Percentiles rank a stretch among this genome's conserved stretches.
These are phyloP conservation scores for Ceratocystis smalleyi DNA, from an alignment of 2,329 filamentous ascomycete genomes.

Conservation along the genomic window DNA sequence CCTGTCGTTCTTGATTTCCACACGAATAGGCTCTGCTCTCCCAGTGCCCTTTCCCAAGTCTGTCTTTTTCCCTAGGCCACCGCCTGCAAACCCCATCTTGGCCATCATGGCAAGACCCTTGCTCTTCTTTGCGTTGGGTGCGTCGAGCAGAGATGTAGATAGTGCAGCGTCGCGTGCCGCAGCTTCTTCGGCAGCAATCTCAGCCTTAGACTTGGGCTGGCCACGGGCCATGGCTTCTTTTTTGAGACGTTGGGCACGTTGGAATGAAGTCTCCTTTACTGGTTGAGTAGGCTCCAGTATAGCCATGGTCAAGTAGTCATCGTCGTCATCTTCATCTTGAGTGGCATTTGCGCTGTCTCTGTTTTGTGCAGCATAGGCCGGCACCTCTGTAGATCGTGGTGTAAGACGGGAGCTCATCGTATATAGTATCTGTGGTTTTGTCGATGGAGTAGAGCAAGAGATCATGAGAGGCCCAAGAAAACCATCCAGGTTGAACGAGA, in stretches of 20 bases:
- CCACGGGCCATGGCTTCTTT: constrained; percentile 53
- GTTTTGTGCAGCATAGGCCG: neutral
- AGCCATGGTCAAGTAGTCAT: constrained; percentile 96
- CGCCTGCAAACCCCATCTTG: constrained; percentile 80
- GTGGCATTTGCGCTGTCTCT: constrained; percentile 16
- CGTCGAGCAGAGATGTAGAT: constrained; percentile 53
- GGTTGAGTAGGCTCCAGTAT: constrained; percentile 50
- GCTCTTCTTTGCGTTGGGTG: constrained; percentile 42
- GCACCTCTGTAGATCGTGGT: neutral
- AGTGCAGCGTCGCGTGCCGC: constrained; percentile 61
- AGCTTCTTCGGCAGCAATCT: constrained; percentile 60
- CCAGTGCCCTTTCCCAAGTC: constrained; percentile 24
- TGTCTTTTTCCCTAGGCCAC: constrained; percentile 48
- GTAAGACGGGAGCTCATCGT: neutral
- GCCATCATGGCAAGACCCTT: constrained; percentile 96
- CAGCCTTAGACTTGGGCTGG: constrained; percentile 62
- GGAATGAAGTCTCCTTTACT: constrained; percentile 37
- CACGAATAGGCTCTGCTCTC: constrained; percentile 50
- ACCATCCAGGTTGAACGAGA: too few relatives aligned
- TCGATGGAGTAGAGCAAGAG: too few relatives aligned
- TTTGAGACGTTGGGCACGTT: constrained; percentile 37
- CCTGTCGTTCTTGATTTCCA: constrained; percentile 62
- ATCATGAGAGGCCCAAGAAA: too few relatives aligned
- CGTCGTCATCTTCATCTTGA: constrained; percentile 44
- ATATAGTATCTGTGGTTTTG: neutral